Evolutionary conservation across 2,329 filamentous ascomycete species (phyloP), one percentile per base, ranked within the genome.

Genomic region (Fusarium mangiferae): DNA sequence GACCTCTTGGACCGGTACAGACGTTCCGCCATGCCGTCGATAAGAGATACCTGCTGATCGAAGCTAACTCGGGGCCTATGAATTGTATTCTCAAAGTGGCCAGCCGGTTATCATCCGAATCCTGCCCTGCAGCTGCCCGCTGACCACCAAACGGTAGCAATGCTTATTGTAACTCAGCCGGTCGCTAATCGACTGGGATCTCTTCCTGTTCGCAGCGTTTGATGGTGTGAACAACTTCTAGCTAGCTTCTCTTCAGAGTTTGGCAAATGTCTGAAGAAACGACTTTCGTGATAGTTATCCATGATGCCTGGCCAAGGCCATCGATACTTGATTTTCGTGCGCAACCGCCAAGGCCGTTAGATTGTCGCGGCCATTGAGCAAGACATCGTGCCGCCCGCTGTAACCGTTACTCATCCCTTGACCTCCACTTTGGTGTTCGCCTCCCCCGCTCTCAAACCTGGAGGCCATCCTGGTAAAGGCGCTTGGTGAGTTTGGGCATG

Each of bases 301-400:
- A 58, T 57, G 28, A 52, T 65, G 26, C 41, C 58, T 14, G 41
- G 51, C 59, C 46, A 66, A 62, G 41, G 62, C 44, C 56, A 44
- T 28, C 36, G 26, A 61, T 52, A 54, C 48, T 59, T 59, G 68
- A 24, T 64, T 45, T 55, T 70, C 44, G 45, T 62, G 56, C 58
- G 51, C 59, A 65, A 65, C 65, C 39, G 67, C 66, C 60, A 63
- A 69, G 57, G 64, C 56, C 66, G 59, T 67, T 77, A 63, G 65
- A 65, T 64, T 63, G 75, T 68, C 67, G 46, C 49, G 58, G 35
- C 51, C 48, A 56, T 57, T 49, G 75, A 75, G 75, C 76, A 77
- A 76, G 72, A 77, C 76, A 78, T 78, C 67, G 60, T 75, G 74
- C 63, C 73, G 74, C 73, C 70, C 69, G 55, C 72, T 70, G 68